Evolutionary conservation across 163 green algal species (phyloP).

Genomic region (Trebouxia gelatinosa): DNA sequence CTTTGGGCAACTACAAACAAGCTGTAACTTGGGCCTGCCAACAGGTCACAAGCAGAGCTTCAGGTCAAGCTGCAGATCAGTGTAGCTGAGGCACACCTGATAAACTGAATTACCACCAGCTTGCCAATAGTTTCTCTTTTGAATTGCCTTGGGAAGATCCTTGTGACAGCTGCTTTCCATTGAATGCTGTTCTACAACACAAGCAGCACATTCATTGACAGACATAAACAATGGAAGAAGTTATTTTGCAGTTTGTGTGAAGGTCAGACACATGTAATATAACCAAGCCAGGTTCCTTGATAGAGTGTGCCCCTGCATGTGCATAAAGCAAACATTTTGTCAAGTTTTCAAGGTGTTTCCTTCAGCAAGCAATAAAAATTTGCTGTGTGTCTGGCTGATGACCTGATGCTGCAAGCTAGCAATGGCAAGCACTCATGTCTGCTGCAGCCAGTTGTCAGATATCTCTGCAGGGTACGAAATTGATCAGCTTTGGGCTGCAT

Average conservation of each 20-base stretch:
- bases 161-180: background rate
- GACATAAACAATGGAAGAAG: background rate
- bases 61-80: background rate
- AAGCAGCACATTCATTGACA: constrained; percentile 4
- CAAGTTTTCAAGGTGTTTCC: constrained; percentile 6
- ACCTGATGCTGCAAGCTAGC: constrained; percentile 13
- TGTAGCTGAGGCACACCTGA: constrained; percentile 20
- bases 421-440: constrained; percentile 16
- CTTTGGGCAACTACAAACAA: constrained; percentile 7
- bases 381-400: constrained; percentile 1
- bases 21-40: background rate
- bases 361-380: background rate
- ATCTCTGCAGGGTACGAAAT: constrained; percentile 14
- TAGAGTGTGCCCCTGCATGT: constrained; percentile 19
- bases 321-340: background rate
- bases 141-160: constrained; percentile 2
- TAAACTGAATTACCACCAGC: background rate
- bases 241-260: background rate
- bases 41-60: background rate
- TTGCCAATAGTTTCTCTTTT: constrained; percentile 2
- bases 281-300: constrained; percentile 10
- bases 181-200: constrained; percentile 20
- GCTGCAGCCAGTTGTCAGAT: background rate
- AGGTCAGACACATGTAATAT: constrained; percentile 7
- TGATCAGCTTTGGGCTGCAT: constrained; percentile 9